Percentiles rank a stretch among this genome's conserved stretches.
Evolutionary conservation across 257 asterid genomes (phyloP).

Genomic region (Solanum pimpinellifolium): DNA sequence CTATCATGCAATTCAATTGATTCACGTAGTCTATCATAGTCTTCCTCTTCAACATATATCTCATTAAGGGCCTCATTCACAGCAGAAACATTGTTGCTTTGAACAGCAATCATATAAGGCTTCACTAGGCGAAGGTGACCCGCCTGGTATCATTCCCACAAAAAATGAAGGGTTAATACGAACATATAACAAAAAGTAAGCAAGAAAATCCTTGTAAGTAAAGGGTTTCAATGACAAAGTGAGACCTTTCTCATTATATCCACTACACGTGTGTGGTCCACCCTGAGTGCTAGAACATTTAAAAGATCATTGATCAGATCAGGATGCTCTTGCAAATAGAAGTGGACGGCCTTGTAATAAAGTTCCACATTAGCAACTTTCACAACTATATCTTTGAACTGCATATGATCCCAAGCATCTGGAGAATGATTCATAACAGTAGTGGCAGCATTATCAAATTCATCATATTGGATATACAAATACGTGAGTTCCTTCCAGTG

Average conservation of each 20-base stretch:
- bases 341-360: constrained; percentile 99
- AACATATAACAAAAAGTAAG: not conserved
- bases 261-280: constrained; percentile 96
- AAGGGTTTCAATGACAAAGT: constrained; percentile 1
- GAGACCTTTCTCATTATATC: constrained; percentile 95
- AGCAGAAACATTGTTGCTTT: constrained; percentile 93
- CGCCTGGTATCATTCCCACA: constrained; percentile 39
- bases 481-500: constrained; percentile 93
- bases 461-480: constrained; percentile 85
- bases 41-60: constrained; percentile 95
- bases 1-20: constrained; percentile 87
- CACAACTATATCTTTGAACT: constrained; percentile 84
- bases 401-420: constrained; percentile 99
- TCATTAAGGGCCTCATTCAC: constrained; percentile 96
- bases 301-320: constrained; percentile 89
- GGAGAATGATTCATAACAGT: constrained; percentile 99
- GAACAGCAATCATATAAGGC: constrained; percentile 99
- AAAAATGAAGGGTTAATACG: not conserved
- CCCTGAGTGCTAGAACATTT: constrained; percentile 94
- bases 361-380: constrained; percentile 97
- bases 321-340: constrained; percentile 98
- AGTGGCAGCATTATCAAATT: constrained; percentile 96
- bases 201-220: not conserved
- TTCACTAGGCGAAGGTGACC: constrained; percentile 89
- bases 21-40: constrained; percentile 88